Base-by-base conservation (phyloP, 768 basidiomycete genomes). In the Amanita pseudoporphyria region DNA sequence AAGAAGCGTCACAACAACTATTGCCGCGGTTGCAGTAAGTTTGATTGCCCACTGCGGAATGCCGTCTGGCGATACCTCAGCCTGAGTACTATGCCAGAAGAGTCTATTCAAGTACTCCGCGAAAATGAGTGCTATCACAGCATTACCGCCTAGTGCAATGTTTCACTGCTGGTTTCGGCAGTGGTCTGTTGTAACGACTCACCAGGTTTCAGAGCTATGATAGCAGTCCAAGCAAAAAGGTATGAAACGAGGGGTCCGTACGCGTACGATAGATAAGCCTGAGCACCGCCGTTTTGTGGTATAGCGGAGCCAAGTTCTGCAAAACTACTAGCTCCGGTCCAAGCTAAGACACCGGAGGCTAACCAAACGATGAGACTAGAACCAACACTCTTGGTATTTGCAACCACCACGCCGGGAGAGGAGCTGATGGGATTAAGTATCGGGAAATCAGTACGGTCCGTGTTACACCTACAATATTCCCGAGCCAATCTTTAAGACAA, bases 291-390 rank as follows among this genome's bases (percentile, higher is more conserved):
- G 56, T 80, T 81, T 49, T 88, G 66, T 13, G 91, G 91, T 61
- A 95, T 89, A 33, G 87, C 86, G 37, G 83, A 84, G 45, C 94
- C 95, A 51, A 96, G 71, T 64, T 96, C 92, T 7, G 91, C 91
- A 62, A 84, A 96, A 61, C 88, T 92, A 63, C 88, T 92, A 22
- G 91, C 92, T 16, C 95, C 95, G 3, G 95, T 96, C 95, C 94
- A 97, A 5, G 79, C 89, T 9, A 98, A 70, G 19, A 94, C 47
- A 5, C 93, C 95, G 48, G 88, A 84, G 2, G 74, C 69, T 5
- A 88, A 54, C 94, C 95, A 97, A 3, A 96, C 87, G 14, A 74
- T 31, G 12, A 98, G 66, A 68, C 92, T 92, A 9, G 92, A 87
- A 9, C 94, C 95, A 0, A 93, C 87, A 56, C 87, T 91, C 32